Conservation (phyloP, 164 flowering plant genomes). For the Houttuynia cordata region DNA sequence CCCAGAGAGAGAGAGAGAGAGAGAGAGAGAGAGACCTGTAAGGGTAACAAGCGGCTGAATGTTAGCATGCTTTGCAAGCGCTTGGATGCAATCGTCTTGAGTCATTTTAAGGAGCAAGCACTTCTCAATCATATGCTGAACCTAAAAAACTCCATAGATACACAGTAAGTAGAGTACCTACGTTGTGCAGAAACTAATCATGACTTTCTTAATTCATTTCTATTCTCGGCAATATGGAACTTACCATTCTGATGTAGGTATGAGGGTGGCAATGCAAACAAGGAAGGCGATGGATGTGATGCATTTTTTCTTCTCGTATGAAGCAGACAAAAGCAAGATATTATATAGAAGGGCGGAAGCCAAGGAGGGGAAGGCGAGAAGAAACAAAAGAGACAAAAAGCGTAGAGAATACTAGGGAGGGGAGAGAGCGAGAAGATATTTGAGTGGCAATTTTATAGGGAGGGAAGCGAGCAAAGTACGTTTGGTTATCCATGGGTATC, state of each 20-base stretch:
- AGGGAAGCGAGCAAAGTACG: not conserved
- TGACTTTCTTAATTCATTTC: not conserved
- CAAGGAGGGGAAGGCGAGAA: not conserved
- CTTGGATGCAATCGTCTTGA: conserved; percentile 53
- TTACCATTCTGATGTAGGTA: conserved; percentile 59
- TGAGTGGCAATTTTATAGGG: conserved; percentile 3
- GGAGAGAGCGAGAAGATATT: conserved; percentile 14
- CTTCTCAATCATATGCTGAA: conserved; percentile 76
- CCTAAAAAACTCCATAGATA: conserved; percentile 38
- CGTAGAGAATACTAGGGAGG: conserved; percentile 11
- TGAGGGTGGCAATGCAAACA: conserved; percentile 76
- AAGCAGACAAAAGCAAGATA: conserved; percentile 29
- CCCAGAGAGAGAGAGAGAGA: too few relatives aligned
- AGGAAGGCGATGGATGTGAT: conserved; percentile 23
- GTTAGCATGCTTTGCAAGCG: conserved; percentile 46
- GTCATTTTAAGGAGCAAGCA: conserved; percentile 69
- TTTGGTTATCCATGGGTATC: conserved; percentile 54
- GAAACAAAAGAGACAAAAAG: conserved; percentile 14
- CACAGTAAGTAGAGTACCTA: not conserved
- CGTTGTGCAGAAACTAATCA: not conserved
- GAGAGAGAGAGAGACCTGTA: conserved; percentile 33
- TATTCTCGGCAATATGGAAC: not conserved
- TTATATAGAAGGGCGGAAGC: conserved; percentile 8
- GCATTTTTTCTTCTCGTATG: conserved; percentile 2
- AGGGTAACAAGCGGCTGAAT: conserved; percentile 58